Evolutionary conservation across 805 yeast genomes (phyloP).

Genomic region (Metschnikowia colocasiae): DNA sequence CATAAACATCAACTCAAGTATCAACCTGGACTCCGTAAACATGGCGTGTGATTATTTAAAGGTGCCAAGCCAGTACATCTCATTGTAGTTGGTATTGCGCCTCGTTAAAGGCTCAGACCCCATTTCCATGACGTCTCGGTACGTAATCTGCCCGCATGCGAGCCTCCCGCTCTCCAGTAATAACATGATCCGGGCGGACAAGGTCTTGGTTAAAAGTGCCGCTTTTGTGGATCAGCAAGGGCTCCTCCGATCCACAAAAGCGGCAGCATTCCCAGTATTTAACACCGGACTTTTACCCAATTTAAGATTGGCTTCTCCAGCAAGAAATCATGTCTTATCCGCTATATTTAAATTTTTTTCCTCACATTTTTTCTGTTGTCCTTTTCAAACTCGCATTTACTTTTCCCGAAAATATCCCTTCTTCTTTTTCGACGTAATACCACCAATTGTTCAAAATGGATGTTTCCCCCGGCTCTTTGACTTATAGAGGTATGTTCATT

Average conservation of each 20-base stretch:
- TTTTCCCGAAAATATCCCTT: conserved; percentile 2
- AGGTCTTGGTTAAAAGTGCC: too few relatives aligned
- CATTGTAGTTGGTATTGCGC: not conserved
- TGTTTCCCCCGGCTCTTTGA: conserved; percentile 68
- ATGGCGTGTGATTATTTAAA: too few relatives aligned
- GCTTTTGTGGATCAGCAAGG: too few relatives aligned
- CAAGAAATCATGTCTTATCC: conserved; percentile 1
- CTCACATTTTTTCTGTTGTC: conserved; percentile 5
- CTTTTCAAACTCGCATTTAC: conserved; percentile 6
- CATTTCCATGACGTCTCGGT: not conserved
- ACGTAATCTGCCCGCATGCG: not conserved
- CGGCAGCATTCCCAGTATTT: too few relatives aligned
- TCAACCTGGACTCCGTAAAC: not conserved
- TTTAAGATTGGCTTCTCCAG: not conserved
- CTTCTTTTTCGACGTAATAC: conserved; percentile 5
- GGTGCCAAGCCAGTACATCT: too few relatives aligned
- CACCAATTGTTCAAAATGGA: conserved; percentile 45
- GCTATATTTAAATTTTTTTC: not conserved
- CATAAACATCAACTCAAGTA: not conserved
- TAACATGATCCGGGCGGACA: too few relatives aligned
- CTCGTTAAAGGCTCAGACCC: not conserved
- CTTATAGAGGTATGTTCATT: conserved; percentile 66
- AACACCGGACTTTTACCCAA: too few relatives aligned
- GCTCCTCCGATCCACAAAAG: not conserved
- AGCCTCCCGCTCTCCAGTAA: not conserved